Conservation (phyloP, 2,329 filamentous ascomycete species). For the Colletotrichum sp. region DNA sequence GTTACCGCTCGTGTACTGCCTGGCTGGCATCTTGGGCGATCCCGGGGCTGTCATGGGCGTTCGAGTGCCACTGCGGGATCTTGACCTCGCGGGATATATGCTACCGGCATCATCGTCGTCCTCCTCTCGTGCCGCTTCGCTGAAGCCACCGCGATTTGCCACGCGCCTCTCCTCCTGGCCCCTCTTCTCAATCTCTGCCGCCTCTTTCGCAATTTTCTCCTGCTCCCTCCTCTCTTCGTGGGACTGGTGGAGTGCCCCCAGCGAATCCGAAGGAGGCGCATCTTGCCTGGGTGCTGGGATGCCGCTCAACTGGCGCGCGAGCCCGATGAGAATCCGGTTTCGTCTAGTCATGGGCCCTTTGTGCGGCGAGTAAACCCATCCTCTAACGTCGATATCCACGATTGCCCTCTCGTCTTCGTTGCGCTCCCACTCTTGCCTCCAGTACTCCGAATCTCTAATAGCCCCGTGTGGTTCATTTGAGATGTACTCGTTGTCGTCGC, state of each 20-base stretch:
- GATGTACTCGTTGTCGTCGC: slow-evolving; percentile 30
- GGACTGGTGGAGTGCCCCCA: slow-evolving; percentile 36
- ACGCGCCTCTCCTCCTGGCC: slow-evolving; percentile 74
- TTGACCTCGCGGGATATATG: slow-evolving; percentile 27
- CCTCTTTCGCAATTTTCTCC: slow-evolving; percentile 75
- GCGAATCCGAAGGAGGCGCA: slow-evolving; percentile 22
- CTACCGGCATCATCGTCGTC: slow-evolving; percentile 41
- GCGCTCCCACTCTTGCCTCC: slow-evolving; percentile 78
- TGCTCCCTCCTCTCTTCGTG: slow-evolving; percentile 57
- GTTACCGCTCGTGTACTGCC: slow-evolving; percentile 40
- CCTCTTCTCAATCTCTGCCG: slow-evolving; percentile 74
- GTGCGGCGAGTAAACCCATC: slow-evolving; percentile 92
- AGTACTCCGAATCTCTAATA: slow-evolving; percentile 72
- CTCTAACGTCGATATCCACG: slow-evolving; percentile 92
- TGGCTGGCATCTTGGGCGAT: slow-evolving; percentile 46
- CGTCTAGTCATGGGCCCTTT: slow-evolving; percentile 83
- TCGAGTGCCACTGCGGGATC: slow-evolving; percentile 34
- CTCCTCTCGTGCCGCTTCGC: slow-evolving; percentile 62
- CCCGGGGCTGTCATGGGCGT: slow-evolving; percentile 44
- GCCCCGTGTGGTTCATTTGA: slow-evolving; percentile 40
- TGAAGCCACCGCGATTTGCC: slow-evolving; percentile 75
- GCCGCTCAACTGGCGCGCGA: slow-evolving; percentile 87
- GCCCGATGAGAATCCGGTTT: slow-evolving; percentile 83
- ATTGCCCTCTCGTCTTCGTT: slow-evolving; percentile 83
- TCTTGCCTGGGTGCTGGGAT: slow-evolving; percentile 69